These are phyloP conservation scores for Odonthalia washingtoniensis DNA, from an alignment of 31 red algal genomes.

Conservation along the genomic window DNA sequence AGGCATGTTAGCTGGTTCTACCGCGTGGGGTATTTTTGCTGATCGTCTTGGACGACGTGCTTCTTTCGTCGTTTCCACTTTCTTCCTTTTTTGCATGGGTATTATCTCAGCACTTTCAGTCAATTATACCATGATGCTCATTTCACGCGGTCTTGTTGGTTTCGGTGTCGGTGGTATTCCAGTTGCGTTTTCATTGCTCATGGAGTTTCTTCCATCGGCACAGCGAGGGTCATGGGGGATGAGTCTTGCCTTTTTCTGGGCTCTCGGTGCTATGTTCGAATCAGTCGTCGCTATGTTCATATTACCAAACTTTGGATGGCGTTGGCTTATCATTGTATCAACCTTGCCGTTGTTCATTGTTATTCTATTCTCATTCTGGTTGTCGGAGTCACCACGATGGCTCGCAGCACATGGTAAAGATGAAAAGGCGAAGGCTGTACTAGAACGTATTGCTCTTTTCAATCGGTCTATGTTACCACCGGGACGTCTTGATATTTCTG, in stretches of 20 bases:
- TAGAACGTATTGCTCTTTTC: conserved; percentile 29
- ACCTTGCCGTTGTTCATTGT: conserved; percentile 56
- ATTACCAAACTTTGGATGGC: conserved; percentile 55
- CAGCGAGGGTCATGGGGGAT: conserved; percentile 65
- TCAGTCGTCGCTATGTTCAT: conserved; percentile 52
- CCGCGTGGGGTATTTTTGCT: conserved; percentile 53
- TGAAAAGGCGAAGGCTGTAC: conserved; percentile 5
- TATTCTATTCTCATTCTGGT: conserved; percentile 27
- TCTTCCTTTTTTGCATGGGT: conserved; percentile 61
- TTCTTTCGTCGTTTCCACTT: conserved; percentile 57
- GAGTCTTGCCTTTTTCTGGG: conserved; percentile 62
- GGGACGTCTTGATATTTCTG: conserved; percentile 49
- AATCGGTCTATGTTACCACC: conserved; percentile 38
- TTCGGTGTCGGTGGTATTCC: conserved; percentile 77
- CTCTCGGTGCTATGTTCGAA: conserved; percentile 69
- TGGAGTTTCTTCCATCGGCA: conserved; percentile 68
- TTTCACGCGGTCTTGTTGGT: conserved; percentile 57
- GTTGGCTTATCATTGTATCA: conserved; percentile 65
- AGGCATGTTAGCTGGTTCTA: conserved; percentile 58
- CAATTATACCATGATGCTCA: conserved; percentile 55
- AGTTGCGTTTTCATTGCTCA: conserved; percentile 61
- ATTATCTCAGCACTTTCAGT: conserved; percentile 43
- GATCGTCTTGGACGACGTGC: conserved; percentile 49
- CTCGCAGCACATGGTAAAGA: conserved; percentile 46
- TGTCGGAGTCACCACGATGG: conserved; percentile 64